phyloP scores from a whole-genome alignment of 1,139 yeast species.

The Saccharomyces hybrid region DNA sequence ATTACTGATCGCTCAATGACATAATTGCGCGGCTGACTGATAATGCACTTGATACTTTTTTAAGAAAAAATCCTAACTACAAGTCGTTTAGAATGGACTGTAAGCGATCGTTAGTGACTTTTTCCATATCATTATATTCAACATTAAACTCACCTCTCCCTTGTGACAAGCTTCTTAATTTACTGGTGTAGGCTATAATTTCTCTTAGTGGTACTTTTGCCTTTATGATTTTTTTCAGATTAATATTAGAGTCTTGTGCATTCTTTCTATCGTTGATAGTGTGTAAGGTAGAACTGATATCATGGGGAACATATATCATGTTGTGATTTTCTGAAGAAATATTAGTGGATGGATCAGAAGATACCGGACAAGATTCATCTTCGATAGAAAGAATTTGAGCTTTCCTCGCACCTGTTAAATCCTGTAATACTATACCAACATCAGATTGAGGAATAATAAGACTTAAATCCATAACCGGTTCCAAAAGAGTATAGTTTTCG shows the following conservation, averaged over 20 bases:
- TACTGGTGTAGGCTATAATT: slow-evolving; percentile 82
- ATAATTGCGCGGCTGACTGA: neutral
- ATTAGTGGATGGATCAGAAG: neutral
- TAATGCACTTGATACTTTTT: neutral
- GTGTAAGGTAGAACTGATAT: slow-evolving; percentile 34
- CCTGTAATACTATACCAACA: slow-evolving; percentile 79
- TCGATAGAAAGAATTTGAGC: slow-evolving; percentile 63
- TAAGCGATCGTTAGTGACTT: slow-evolving; percentile 45
- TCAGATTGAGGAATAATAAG: slow-evolving; percentile 63
- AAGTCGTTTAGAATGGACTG: slow-evolving; percentile 30
- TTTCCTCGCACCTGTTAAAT: slow-evolving; percentile 58
- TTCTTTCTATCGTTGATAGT: slow-evolving; percentile 10
- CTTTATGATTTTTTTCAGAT: slow-evolving; percentile 42
- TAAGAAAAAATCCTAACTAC: neutral
- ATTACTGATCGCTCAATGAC: neutral
- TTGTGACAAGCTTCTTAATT: slow-evolving; percentile 74
- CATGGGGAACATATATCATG: slow-evolving; percentile 51
- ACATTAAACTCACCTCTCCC: slow-evolving; percentile 82
- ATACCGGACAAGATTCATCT: slow-evolving; percentile 36
- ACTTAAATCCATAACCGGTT: slow-evolving; percentile 80
- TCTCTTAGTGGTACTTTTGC: slow-evolving; percentile 82
- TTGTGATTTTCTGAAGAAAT: slow-evolving; percentile 32
- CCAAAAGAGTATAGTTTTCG: slow-evolving; percentile 49
- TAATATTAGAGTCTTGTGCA: slow-evolving; percentile 24
- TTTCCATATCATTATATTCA: slow-evolving; percentile 68